Evolutionary conservation across 2,329 filamentous ascomycete species (phyloP), one percentile per base, ranked within the genome.

Genomic region (Hypoxylon sp.): DNA sequence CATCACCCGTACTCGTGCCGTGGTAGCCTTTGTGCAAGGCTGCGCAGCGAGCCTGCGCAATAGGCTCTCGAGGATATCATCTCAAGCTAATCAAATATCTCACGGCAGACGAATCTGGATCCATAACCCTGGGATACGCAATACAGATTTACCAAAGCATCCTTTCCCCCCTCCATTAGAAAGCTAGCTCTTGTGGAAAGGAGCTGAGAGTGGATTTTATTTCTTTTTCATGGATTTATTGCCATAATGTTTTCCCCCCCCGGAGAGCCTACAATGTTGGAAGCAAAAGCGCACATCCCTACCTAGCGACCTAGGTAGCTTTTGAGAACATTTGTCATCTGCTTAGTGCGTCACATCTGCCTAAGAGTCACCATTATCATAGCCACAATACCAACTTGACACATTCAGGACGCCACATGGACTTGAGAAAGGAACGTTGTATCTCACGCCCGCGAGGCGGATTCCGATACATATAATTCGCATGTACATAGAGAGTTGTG

Each of bases 1-100:
- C 68, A 67, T 62, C 67, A 60, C 68, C 70, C 70, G 60, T 50
- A 57, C 47, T 67, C 59, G 51, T 65, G 61, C 63, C 48, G 65
- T 59, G 32, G 62, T 55, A 51, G 54, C 19, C 52, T 65, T 63
- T 65, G 65, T 60, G 62, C 59, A 58, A 70, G 60, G 67, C 65
- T 66, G 59, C 63, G 62, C 39, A 54, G 64, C 39, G 19, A 66
- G 59, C 47, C 65, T 44, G 55, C 68, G 55, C 51, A 68, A 60
- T 66, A 17, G 62, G 35, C 52, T 56, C 39, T 59, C 56, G 29
- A 59, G 55, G 57, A 50, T 65, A 42, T 39, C 59, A 59, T 51
- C 63, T 47, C 65, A 46, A 60, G 58, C 55, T 56, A 65, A 55
- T 59, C 44, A 63, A 35, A 32, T 64, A 68, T 68, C 68, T 61